phyloP scores from a whole-genome alignment of 331 rosid genomes.

The Malus hybrid region DNA sequence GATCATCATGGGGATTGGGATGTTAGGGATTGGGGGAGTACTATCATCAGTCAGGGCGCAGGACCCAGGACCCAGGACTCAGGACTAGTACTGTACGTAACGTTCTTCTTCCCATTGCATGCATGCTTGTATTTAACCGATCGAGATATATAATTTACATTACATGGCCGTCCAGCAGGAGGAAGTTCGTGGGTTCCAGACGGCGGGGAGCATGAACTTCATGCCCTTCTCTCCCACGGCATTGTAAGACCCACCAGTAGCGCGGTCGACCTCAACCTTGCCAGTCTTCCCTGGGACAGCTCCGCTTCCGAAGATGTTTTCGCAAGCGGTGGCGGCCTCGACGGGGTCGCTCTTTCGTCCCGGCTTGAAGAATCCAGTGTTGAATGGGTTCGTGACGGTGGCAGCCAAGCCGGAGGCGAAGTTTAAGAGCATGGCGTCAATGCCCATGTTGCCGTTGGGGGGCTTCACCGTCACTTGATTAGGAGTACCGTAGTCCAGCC shows the following conservation, averaged over 20 bases:
- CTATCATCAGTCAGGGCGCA: not conserved
- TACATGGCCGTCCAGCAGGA: conserved; percentile 4
- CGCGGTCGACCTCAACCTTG: not conserved
- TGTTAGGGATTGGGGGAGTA: not conserved
- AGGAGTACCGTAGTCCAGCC: not conserved
- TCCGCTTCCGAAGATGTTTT: not conserved
- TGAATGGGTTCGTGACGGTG: conserved; percentile 1
- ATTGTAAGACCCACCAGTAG: not conserved
- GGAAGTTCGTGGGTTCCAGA: not conserved
- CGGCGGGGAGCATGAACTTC: conserved; percentile 4
- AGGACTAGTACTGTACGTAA: not conserved
- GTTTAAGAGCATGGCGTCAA: not conserved
- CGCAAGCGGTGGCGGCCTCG: conserved; percentile 4
- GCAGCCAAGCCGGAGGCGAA: conserved; percentile 12
- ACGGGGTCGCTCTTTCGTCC: conserved; percentile 1
- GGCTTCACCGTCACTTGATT: not conserved
- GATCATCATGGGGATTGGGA: not conserved
- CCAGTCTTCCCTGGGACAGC: not conserved
- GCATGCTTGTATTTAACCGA: no score
- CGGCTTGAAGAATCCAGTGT: not conserved
- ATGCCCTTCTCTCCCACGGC: not conserved
- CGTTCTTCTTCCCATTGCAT: no score
- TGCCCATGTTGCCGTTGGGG: not conserved
- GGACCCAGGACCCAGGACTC: not conserved
- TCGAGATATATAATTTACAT: not conserved